Evolutionary conservation across 192 early-diverging fungal species (phyloP).

Genomic region (Jimgerdemannia flammicorona): DNA sequence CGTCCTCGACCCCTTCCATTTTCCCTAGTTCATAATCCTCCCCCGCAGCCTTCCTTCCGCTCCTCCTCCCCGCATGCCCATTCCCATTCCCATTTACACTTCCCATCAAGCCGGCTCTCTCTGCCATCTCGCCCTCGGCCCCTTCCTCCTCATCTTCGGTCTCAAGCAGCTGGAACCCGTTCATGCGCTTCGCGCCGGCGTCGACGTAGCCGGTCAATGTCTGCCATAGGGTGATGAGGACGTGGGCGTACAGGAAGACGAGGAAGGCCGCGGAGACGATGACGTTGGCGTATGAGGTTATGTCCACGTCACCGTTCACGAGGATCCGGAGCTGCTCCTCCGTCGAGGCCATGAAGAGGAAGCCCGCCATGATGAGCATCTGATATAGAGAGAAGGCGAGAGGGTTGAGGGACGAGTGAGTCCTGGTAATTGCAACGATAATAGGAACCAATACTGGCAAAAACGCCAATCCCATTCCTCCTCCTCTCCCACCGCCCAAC

Average conservation of each 20-base stretch:
- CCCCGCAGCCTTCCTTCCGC: not conserved
- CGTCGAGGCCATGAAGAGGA: slow-evolving; percentile 63
- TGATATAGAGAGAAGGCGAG: slow-evolving; percentile 28
- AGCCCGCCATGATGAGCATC: slow-evolving; percentile 52
- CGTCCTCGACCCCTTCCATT: not conserved
- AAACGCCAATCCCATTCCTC: not conserved
- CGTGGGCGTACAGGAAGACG: slow-evolving; percentile 48
- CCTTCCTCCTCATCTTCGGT: not conserved
- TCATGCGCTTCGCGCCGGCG: too few species aligned
- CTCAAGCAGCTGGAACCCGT: too few species aligned
- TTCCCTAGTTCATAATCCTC: not conserved
- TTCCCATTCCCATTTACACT: not conserved
- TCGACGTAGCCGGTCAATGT: not conserved
- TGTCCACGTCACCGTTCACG: slow-evolving; percentile 42
- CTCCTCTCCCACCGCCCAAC: not conserved
- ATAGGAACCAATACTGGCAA: slow-evolving; percentile 1
- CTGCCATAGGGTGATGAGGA: slow-evolving; percentile 41
- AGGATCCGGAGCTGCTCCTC: slow-evolving; percentile 49
- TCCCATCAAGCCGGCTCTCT: not conserved
- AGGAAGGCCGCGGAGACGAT: slow-evolving; percentile 56
- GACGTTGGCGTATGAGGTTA: slow-evolving; percentile 54
- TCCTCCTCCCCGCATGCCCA: not conserved
- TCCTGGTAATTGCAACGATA: slow-evolving; percentile 10
- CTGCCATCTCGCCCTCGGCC: not conserved
- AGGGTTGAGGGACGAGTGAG: slow-evolving; percentile 44